Evolutionary conservation across 1,284 basidiomycete species (phyloP), one percentile per base, ranked within the genome.

Genomic region (Cutaneotrichosporon mucoides): DNA sequence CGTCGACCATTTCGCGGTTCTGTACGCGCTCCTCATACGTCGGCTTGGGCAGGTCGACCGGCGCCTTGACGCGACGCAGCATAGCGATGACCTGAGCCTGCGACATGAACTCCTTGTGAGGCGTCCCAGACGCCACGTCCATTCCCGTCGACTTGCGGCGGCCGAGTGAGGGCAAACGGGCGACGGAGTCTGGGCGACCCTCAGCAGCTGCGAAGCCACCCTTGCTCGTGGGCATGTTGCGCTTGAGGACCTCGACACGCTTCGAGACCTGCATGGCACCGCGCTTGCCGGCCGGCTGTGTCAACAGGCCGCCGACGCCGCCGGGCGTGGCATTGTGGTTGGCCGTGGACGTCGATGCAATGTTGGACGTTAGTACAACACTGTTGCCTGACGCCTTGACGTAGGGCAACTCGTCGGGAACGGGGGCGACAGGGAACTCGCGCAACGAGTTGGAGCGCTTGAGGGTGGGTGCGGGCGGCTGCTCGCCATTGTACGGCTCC

Each of bases 321-420:
- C 64, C 66, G 3, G 72, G 72, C 0, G 73, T 71, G 53, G 64
- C 48, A 62, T 73, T 68, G 56, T 66, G 16, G 55, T 68, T 48
- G 50, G 75, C 75, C 13, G 78, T 81, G 11, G 89, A 90, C 4
- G 94, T 96, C 5, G 90, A 92, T 7, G 90, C 90, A 49, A 88
- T 86, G 47, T 88, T 89, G 10, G 91, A 94, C 2, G 95, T 93
- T 71, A 98, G 87, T 45, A 86, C 84, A 52, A 98, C 90, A 66
- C 91, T 95, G 78, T 99, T 99, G 13, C 93, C 93, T 1, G 93
- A 96, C 4, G 93, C 93, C 49, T 92, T 90, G 88, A 92, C 67
- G 62, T 76, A 78, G 13, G 77, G 73, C 44, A 65, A 56, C 7
- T 63, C 57, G 11, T 68, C 68, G 13, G 73, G 71, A 46, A 56